These are phyloP conservation scores for Metschnikowia shivogae DNA, from an alignment of 805 yeast species.

Conservation along the genomic window DNA sequence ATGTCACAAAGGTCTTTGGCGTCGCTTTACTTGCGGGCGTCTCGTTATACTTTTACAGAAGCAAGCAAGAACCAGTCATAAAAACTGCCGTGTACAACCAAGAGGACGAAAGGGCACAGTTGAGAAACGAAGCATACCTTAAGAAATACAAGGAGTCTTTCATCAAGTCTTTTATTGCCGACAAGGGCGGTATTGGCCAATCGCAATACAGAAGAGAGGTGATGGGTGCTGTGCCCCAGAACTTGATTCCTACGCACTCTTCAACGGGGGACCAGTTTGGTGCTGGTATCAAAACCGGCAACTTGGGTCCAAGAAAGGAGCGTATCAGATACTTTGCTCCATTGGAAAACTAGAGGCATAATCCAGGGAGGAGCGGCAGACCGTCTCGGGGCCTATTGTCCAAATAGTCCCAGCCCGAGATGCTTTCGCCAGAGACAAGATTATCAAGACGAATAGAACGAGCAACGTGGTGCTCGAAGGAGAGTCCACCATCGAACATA, in stretches of 20 bases:
- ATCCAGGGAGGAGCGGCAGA: neutral
- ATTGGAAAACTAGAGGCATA: slow-evolving; percentile 14
- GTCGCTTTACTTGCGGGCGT: slow-evolving; percentile 39
- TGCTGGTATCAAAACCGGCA: slow-evolving; percentile 40
- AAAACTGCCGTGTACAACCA: slow-evolving; percentile 36
- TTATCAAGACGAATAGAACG: neutral
- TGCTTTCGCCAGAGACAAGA: no score
- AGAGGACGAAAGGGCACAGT: slow-evolving; percentile 27
- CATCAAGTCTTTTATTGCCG: slow-evolving; percentile 38
- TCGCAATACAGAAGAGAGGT: slow-evolving; percentile 34
- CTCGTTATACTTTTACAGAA: slow-evolving; percentile 21
- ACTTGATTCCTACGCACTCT: slow-evolving; percentile 39
- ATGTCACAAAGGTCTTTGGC: slow-evolving; percentile 39
- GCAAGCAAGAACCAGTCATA: slow-evolving; percentile 30
- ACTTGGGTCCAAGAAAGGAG: slow-evolving; percentile 45
- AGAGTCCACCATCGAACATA: neutral
- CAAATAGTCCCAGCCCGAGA: no score
- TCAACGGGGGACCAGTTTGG: slow-evolving; percentile 39
- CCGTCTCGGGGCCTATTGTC: no score
- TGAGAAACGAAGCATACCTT: slow-evolving; percentile 35
- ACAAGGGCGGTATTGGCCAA: slow-evolving; percentile 45
- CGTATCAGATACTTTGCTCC: slow-evolving; percentile 40
- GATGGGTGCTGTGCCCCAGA: slow-evolving; percentile 28
- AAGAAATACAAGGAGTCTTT: slow-evolving; percentile 40
- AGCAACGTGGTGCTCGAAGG: slow-evolving; percentile 1